Base-by-base conservation (phyloP, 805 yeast genomes). In the Ogataea allantospora region DNA sequence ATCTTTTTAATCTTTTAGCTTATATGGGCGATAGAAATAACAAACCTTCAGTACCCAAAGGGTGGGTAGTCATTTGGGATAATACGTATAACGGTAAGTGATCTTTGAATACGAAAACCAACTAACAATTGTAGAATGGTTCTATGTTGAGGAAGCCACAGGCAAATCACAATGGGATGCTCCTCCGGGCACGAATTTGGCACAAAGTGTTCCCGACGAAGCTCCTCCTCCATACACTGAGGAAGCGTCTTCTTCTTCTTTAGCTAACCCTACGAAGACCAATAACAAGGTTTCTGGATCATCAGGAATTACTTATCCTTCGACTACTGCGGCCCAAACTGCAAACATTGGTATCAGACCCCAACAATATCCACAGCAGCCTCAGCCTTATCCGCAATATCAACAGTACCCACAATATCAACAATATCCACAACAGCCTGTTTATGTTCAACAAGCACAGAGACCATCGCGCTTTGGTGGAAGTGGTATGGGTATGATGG, bases 111-210 rank as follows among this genome's bases (percentile, higher is more conserved):
- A 7, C 6, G 7, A 6, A n/a, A 12, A 15, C 19, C 14, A 17
- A 30, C 31, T 29, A 21, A 3, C 16, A 21, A 7, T n/a, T 29
- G 8, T 14, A 49, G 62, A 58, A 72, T 87, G 81, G 80, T 91
- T 80, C 60, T 91, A 80, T 54, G 95, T 91, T n/a, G 70, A 88
- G 51, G 63, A 84, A 47, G 54, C 69, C 11, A 75, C 86, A 10
- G 82, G 84, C 43, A 67, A 77, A 48, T 86, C 96, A 0, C 96
- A 88, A 60, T 91, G 98, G 98, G 95, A 86, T 36, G 77, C 80
- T 10, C 97, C 96, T 11, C 42, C 44, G 8, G 83, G 83, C 1
- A 76, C 86, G 0, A 57, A 49, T 2, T 73, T 74, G 56, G 60
- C 65, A 7, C 38, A 5, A 8, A 22, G 45, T 4, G 51, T 41